Base-by-base conservation (phyloP, 2,329 filamentous ascomycete species). In the Xylariaceae sp. region DNA sequence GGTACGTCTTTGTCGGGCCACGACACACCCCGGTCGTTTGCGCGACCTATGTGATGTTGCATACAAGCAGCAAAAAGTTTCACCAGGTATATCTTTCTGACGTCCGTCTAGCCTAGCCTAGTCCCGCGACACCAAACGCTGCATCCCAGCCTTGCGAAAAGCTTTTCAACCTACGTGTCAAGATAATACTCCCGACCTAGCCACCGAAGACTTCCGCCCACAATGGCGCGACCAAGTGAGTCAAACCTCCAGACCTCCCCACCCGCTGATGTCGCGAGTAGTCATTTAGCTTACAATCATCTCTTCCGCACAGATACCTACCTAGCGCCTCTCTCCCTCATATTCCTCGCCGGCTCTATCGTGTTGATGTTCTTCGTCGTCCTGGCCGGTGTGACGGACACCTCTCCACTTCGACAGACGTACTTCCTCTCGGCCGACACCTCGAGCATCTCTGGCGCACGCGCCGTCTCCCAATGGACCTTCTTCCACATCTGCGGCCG, bases 341-440 rank as follows among this genome's bases (percentile, higher is more conserved):
- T 74, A 50, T 64, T 79, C 50, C 63, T 76, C 49, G 69, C 62
- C 44, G 64, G 60, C 34, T 71, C 74, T 23, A 64, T 76, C 30
- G 63, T 77, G 21, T 59, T 79, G 53, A 66, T 78, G 36, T 73
- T 71, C 60, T 78, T 80, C 66, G 61, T 78, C 50, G 71, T 82
- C 54, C 69, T 83, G 27, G 65, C 71, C 13, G 77, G 69, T 42
- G 60, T 78, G 32, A 64, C 65, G n/a, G 46, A 60, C 44, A 59
- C 60, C n/a, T 57, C 67, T 5, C 76, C 76, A 2, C 69, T 94
- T 39, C 77, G 84, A 61, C 68, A 80, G 43, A 88, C 88, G 49
- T 96, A 88, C 66, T 95, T 96, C 70, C 78, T 97, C 21, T 73
- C 83, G 57, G 86, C 86, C 54, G 75, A 85, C 58, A 95, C 89